Evolutionary conservation across 1,139 yeast genomes (phyloP), one percentile per base, ranked within the genome.

Genomic region (Kodamaea fungicola): DNA sequence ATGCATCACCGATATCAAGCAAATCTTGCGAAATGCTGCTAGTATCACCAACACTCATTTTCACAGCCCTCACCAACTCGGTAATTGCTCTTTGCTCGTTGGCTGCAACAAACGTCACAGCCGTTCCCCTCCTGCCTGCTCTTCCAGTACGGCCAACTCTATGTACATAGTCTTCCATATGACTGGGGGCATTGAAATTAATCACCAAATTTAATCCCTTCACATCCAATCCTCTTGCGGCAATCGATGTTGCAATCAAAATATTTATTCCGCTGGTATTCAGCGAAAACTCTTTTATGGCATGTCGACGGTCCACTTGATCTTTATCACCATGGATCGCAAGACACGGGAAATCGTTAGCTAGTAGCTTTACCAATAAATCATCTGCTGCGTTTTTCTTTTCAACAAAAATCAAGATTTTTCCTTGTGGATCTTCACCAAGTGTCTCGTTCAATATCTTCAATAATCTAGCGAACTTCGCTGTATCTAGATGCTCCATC

Each of bases 91-190:
- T 64, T 31, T 79, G 88, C 52, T 92, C 95, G 12, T 65, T 65
- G 0, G 74, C 65, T 1, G 79, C 64, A 2, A 94, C 69, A 48
- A 92, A 78, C 0, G 97, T 85, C 2, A 85, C 64, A 0, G 97
- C 96, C 1, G 76, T 73, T 0, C 98, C 98, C 16, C 46, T 61
- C 30, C 73, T 72, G 0, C 95, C 95, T 1, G 97, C 98, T 43
- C 99, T 71, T 0, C 97, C 99, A 0, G 99, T 94, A 45, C 99
- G 70, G 0, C 99, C 99, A 0, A 90, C 96, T 22, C 98, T 72
- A 60, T 92, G 99, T 6, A 94, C 95, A 54, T 92, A 92, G 56
- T 94, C 98, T 45, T 95, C 97, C 74, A 90, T 76, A 45, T 92
- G 96, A 46, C 76, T 85, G 0, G 97, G 96, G 0, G 96, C 82